Evolutionary conservation across 2,329 filamentous ascomycete genomes (phyloP), one percentile per base, ranked within the genome.

Genomic region (Blastomyces percursus): DNA sequence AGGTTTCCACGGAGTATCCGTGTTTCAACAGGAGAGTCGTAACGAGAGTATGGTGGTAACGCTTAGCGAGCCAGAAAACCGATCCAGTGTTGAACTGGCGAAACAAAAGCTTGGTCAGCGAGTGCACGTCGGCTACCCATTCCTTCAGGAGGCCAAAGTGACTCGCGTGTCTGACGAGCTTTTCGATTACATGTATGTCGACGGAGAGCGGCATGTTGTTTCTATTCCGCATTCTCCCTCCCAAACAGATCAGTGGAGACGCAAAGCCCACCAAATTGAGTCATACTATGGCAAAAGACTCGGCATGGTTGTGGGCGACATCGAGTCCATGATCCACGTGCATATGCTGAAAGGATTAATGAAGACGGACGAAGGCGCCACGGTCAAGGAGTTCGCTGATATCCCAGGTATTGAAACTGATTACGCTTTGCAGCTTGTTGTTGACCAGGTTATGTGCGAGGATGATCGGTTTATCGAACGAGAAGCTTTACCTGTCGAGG

Each of bases 21-120:
- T 99, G 42, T 99, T 99, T 79, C 91, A 96, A 72, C 86, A 93
- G 69, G 94, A 97, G 68, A 96, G 92, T 73, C 87, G 91, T 59
- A 97, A 97, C 71, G 92, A 96, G 75, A 99, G 93, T 75, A 92
- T 97, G 86, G 85, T 97, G 30, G 83, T 97, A 62, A 96, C 90
- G 1, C 80, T 99, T 59, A 81, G 86, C 40, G 87, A 90, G 46
- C 84, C 89, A 0, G 90, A 92, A 66, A 77, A 79, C 63, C 86
- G 88, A 44, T 86, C 88, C 57, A 89, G 84, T 66, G 80, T 86
- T 27, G 86, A 89, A 67, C 78, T 84, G 61, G 92, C 92, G 62
- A 90, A 91, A 73, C 77, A 80, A 59, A 93, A 91, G 71, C 82
- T 99, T 54, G 93, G 92, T 54, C 84, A 93, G 74, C 86, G 87